Evolutionary conservation across 2,329 filamentous ascomycete species (phyloP), one percentile per base, ranked within the genome.

Genomic region (Colletotrichum zoysiae): DNA sequence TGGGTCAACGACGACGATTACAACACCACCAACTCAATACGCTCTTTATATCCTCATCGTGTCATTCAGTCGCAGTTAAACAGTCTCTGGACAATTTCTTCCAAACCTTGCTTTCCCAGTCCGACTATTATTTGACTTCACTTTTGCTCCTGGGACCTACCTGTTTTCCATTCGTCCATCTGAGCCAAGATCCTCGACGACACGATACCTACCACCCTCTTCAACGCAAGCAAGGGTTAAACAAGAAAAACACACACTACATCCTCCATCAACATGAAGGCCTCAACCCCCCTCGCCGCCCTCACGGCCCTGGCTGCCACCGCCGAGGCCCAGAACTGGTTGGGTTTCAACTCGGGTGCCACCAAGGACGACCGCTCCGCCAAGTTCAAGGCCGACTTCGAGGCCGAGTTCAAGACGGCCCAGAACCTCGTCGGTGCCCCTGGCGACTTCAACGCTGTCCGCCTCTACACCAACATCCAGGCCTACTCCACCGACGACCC

Each of bases 401-500:
- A 79, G 70, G 78, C 79, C 55, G 85, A 87, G 82, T 86, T 88
- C 79, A 81, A 78, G 56, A 80, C 82, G 4, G 78, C 82, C 8
- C 79, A 84, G 76, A 78, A 77, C 73, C 82, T 85, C 50, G 76
- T 78, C 71, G 81, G 81, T 68, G 81, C 87, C 35, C 87, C 88
- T 12, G 87, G 87, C 71, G 82, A 81, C 75, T 90, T 90, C 83
- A 88, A 85, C 76, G 83, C 87, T 70, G 86, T 90, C 75, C 88
- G 90, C 64, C 84, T 92, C 42, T 92, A 93, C 85, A 93, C 91
- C 79, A 90, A 89, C 84, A 89, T 91, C 78, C 87, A 89, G 80
- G 86, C 86, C 78, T 84, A 89, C 81, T 84, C 91, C 78, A 87
- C 93, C 84, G 87, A 89, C 76, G 92, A 95, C 81, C 95, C 94